Conservation (phyloP, 257 asterid genomes). For the Capsicum pubescens region DNA sequence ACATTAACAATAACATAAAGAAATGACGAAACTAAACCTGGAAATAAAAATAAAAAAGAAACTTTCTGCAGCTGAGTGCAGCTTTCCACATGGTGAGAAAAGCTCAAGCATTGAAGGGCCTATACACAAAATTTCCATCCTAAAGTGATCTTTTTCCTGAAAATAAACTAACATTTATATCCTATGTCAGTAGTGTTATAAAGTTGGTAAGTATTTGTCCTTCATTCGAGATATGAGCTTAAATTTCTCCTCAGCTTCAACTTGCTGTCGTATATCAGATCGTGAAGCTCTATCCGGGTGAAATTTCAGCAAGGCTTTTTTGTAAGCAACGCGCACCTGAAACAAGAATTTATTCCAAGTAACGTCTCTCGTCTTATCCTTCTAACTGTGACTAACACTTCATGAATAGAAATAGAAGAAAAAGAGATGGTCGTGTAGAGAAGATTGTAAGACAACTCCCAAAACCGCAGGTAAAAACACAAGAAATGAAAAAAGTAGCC, state of each 20-base stretch:
- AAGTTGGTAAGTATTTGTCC: conserved; percentile 57
- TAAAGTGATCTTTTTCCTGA: neutral
- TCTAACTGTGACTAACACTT: neutral
- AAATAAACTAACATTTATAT: neutral
- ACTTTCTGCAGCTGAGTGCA: conserved; percentile 19
- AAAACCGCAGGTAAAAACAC: neutral
- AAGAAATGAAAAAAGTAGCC: neutral
- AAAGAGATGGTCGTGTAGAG: neutral
- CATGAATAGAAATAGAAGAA: neutral
- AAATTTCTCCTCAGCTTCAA: conserved; percentile 97
- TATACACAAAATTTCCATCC: conserved; percentile 4
- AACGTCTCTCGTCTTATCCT: neutral
- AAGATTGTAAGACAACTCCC: neutral
- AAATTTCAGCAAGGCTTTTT: conserved; percentile 71
- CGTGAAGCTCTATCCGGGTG: conserved; percentile 90
- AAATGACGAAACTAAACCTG: conserved; percentile 24
- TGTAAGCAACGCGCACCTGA: conserved; percentile 84
- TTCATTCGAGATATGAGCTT: conserved; percentile 84
- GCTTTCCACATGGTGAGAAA: conserved; percentile 17
- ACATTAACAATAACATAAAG: neutral
- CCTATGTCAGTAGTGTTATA: conserved; percentile 1
- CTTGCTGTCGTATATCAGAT: conserved; percentile 73
- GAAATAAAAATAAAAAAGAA: neutral
- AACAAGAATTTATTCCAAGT: conserved; percentile 27
- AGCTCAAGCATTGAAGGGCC: neutral